A percentile compares a stretch with the other conserved stretches of the same genome.
Evolutionary conservation across 2,329 filamentous ascomycete genomes (phyloP).

Genomic region (Epichloe brachyelytri): DNA sequence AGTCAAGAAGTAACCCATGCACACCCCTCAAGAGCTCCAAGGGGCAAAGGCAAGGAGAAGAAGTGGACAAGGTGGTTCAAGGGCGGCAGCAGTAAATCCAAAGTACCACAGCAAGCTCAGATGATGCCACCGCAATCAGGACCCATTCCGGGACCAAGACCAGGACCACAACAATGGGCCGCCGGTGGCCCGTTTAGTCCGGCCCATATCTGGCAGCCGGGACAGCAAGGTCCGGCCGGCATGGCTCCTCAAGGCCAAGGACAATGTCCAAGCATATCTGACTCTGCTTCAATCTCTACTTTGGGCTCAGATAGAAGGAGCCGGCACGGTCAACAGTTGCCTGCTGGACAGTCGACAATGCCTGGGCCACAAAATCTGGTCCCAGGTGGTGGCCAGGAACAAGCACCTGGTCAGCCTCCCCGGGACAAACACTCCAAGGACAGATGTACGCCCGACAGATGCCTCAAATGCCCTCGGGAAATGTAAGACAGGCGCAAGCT

Average conservation of each 20-base stretch:
- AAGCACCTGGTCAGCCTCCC: background rate
- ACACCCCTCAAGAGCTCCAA: background rate
- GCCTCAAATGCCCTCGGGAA: background rate
- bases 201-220: conserved; percentile 4
- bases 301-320: background rate
- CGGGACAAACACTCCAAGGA: background rate
- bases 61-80: conserved; percentile 20
- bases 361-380: background rate
- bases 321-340: background rate
- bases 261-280: background rate
- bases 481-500: background rate
- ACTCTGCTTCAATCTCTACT: conserved; percentile 1
- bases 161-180: conserved; percentile 2
- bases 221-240: conserved; percentile 3
- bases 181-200: conserved; percentile 1
- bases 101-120: conserved; percentile 4
- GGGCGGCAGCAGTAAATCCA: conserved; percentile 4
- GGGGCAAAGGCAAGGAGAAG: conserved; percentile 13
- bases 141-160: conserved; percentile 1
- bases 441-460: background rate
- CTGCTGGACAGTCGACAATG: background rate
- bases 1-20: background rate
- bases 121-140: background rate
- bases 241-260: background rate
- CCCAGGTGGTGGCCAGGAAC: background rate